phyloP scores from a whole-genome alignment of 2,329 filamentous ascomycete genomes.

The Trichoderma guizhouense region DNA sequence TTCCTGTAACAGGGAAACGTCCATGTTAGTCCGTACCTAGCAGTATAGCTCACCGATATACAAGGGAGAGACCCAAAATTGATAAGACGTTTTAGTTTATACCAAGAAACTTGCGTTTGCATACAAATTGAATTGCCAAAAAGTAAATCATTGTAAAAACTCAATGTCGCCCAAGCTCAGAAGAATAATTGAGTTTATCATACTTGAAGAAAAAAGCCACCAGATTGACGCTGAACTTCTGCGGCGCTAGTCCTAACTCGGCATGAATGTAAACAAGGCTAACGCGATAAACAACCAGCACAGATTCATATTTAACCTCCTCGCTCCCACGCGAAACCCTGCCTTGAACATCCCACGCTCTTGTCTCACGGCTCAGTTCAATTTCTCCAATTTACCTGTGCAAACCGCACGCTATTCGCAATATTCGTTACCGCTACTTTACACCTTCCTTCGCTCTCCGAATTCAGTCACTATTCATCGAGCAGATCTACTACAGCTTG shows the following conservation, averaged over 20 bases:
- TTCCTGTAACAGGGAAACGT: not conserved
- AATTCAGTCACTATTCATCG: not conserved
- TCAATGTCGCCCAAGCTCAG: not conserved
- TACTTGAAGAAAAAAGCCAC: not conserved
- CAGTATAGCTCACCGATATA: not conserved
- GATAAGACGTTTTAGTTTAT: not conserved
- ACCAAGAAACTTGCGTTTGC: not conserved
- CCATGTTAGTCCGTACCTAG: not conserved
- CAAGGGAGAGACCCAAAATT: not conserved
- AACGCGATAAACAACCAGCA: constrained; percentile 15
- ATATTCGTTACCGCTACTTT: not conserved
- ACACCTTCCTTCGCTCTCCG: not conserved
- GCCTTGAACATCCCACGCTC: constrained; percentile 3
- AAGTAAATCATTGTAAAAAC: not conserved
- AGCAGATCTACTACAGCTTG: not conserved
- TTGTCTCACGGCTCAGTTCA: not conserved
- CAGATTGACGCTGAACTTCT: not conserved
- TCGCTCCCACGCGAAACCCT: not conserved
- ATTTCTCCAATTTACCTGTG: not conserved
- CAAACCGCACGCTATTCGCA: not conserved
- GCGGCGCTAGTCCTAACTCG: constrained; percentile 15
- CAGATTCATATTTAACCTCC: not conserved
- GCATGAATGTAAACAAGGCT: constrained; percentile 21
- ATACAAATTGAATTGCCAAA: not conserved
- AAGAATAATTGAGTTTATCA: not conserved